Evolutionary conservation across 768 basidiomycete genomes (phyloP), one percentile per base, ranked within the genome.

Genomic region (Arthromyces matolae): DNA sequence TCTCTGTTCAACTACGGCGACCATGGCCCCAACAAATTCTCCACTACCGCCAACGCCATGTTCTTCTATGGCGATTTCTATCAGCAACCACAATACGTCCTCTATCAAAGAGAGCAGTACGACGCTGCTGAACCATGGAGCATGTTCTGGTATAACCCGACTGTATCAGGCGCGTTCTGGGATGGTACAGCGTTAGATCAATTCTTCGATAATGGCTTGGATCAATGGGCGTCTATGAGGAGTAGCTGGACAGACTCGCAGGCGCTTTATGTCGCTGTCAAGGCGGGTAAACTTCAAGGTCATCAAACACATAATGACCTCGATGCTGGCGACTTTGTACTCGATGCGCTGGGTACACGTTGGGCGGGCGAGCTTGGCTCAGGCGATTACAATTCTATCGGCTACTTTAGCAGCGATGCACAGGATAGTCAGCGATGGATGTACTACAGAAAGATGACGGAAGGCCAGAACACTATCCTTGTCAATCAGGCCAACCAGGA

Each of bases 241-340:
- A 88, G 86, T 51, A 86, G 83, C 50, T 99, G 93, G 93, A 94
- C 95, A 10, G 89, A 94, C 60, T 72, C 77, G 46, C 73, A 85
- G 56, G 92, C 90, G 3, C 59, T 89, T n/a, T 97, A 79, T 69
- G 81, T 94, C 49, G 95, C 84, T 2, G 85, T 92, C 66, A 98
- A 97, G 71, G 88, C 87, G 3, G 92, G 95, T 23, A 77, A 72
- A 44, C 73, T 84, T 53, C 79, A 83, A 56, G 80, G 81, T 19
- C 93, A 94, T 64, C 93, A 97, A 71, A 93, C 92, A 0, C 94
- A 96, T 67, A 92, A 92, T 57, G 93, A 97, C 62, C 78, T 98
- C 51, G 96, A 99, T 62, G 80, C 77, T 42, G 96, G 96, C 53
- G 92, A 94, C 69, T 99, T 97, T 58, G 93, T 98, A 32, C 65